Conservation (phyloP, 495 filamentous ascomycete genomes). For the Penicillium psychrofluorescens region DNA sequence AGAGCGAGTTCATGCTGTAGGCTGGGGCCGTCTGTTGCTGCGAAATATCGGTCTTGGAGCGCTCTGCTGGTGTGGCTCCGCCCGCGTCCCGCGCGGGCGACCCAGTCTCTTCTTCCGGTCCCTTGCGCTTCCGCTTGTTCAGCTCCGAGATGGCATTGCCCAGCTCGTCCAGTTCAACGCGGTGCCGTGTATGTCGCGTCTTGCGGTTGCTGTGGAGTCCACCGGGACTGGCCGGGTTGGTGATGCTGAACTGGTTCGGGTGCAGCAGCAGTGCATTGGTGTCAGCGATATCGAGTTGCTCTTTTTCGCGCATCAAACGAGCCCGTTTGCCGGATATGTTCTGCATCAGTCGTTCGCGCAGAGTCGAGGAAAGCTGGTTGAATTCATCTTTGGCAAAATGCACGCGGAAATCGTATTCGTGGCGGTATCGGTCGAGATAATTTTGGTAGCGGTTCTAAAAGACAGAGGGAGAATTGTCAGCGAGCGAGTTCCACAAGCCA, state of each 20-base stretch:
- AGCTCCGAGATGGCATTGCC: slow-evolving; percentile 47
- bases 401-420: slow-evolving; percentile 43
- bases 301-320: slow-evolving; percentile 79
- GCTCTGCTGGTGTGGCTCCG: slow-evolving; percentile 41
- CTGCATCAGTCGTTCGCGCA: slow-evolving; percentile 79
- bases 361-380: slow-evolving; percentile 62
- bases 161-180: slow-evolving; percentile 73
- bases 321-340: slow-evolving; percentile 66
- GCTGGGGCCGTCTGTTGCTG: slow-evolving; percentile 40
- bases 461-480: neutral
- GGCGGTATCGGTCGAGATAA: slow-evolving; percentile 31
- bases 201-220: slow-evolving; percentile 74
- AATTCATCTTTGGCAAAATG: slow-evolving; percentile 80
- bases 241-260: slow-evolving; percentile 85
- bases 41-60: slow-evolving; percentile 30
- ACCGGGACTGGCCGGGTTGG: slow-evolving; percentile 71
- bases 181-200: slow-evolving; percentile 74
- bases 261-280: slow-evolving; percentile 82
- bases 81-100: slow-evolving; percentile 56
- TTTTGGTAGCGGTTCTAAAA: slow-evolving; percentile 34
- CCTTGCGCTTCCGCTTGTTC: slow-evolving; percentile 77
- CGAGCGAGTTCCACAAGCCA: neutral
- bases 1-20: slow-evolving; percentile 82
- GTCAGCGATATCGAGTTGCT: slow-evolving; percentile 80
- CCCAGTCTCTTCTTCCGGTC: slow-evolving; percentile 61